Base-by-base conservation (phyloP, 306 rosid species). In the Fragaria vesca region DNA sequence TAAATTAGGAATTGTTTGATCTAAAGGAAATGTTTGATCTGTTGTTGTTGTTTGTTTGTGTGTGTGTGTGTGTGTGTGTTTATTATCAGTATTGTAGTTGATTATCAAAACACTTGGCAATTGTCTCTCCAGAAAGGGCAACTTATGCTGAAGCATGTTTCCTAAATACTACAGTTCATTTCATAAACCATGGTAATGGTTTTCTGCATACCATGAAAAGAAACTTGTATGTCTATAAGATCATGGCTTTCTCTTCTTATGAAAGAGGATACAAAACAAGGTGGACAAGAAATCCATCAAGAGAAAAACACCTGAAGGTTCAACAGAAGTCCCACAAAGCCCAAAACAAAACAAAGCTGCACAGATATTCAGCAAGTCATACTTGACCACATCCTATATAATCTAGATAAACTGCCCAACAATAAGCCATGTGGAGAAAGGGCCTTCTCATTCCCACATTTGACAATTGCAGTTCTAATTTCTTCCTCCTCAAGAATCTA, bases 241-340 rank as follows among this genome's bases (percentile, higher is more conserved):
- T 4, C 2, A 71, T 46, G 42, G 58, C 4, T 60, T 60, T 61
- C 30, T 28, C 18, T 61, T 61, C 67, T 61, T 10, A 24, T 28
- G 20, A 13, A 61, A 61, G 67, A 28, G 26, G 38, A 61, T 4
- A 28, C 28, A 12, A 61, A 24, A 61, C 8, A 61, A 62, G 17
- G 8, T 0, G 18, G 36, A 62, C 10, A 61, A 4, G 9, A 13
- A 62, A 9, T 12, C 20, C 36, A 28, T 13, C 18, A 62, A 62
- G 3, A 62, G 8, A 62, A 30, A 26, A 12, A 13, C 36, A 28
- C 20, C 3, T 13, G 40, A 61, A 2, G 8, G 9, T 61, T 26
- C 66, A 61, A 61, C 13, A 61, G 36, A 61, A 61, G 7, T 61
- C 38, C 66, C 66, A 61, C 66, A 61, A 61, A 61, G 30, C 34